A percentile compares a stretch with the other conserved stretches of the same genome.
Conservation (phyloP, 2,329 filamentous ascomycete genomes). For the Xylaria digitata region DNA sequence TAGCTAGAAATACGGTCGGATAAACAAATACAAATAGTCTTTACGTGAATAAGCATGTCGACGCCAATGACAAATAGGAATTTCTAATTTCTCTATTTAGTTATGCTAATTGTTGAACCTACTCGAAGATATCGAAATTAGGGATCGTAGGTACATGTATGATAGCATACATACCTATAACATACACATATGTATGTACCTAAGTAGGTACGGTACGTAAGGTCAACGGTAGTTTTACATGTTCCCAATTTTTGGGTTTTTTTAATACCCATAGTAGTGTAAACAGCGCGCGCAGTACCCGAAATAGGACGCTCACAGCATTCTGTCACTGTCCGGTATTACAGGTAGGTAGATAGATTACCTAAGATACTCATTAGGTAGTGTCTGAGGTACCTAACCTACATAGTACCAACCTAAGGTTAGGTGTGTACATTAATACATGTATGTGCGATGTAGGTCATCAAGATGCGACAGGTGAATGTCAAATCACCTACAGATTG, state of each 20-base stretch:
- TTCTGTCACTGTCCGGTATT: no score
- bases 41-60: neutral
- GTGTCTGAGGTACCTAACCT: no score
- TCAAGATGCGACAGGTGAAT: constrained; percentile 12
- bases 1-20: constrained; percentile 68
- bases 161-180: no score
- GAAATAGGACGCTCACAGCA: neutral
- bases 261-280: no score
- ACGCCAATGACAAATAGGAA: constrained; percentile 15
- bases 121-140: no score
- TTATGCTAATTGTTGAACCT: no score
- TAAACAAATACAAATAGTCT: constrained; percentile 25
- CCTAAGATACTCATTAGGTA: no score
- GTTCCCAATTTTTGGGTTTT: no score
- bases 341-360: neutral
- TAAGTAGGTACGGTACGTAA: neutral
- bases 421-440: neutral
- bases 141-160: no score
- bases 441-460: constrained; percentile 1
- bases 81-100: constrained; percentile 16
- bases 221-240: no score
- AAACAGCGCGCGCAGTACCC: neutral
- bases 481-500: constrained; percentile 38
- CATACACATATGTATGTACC: neutral
- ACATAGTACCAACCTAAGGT: no score